Evolutionary conservation across 352 stramenopile genomes (phyloP), one percentile per base, ranked within the genome.

Genomic region (Globisporangium solare): DNA sequence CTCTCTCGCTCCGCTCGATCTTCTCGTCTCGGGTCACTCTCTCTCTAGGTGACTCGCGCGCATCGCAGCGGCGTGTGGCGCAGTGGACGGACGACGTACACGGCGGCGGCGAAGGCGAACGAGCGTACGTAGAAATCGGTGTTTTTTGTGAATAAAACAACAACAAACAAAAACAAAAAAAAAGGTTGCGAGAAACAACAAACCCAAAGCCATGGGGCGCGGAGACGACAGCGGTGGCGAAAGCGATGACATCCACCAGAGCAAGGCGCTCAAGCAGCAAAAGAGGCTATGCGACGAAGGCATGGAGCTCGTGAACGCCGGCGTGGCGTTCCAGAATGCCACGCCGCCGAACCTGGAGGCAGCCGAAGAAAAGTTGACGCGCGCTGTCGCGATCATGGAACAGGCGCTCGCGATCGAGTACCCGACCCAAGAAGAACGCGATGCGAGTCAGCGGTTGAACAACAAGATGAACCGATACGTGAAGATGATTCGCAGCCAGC

Each of bases 401-500:
- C 49, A 86, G 51, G 83, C 83, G 47, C 73, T 93, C 13, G 77
- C 71, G 40, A 91, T 91, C 53, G 72, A 91, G 61, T 93, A 89
- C 66, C 60, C 68, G 8, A 88, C 67, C 40, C 63, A 79, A 40
- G 83, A 91, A 51, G 83, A 93, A 61, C 74, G 75, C 14, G 80
- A 93, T 42, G 80, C 79, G 20, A 86, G 75, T 40, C 68, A 83
- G 51, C 74, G 79, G 2, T 65, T 90, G 21, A 86, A 85, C 64
- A 90, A 79, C 73, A 93, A 93, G 73, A 93, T 93, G 80, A 82
- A 80, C 47, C 80, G 83, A 18, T 93, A 93, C 60, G 81, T 91
- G 51, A 91, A 93, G 59, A 91, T 93, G 83, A 93, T 93, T 58
- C 75, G 79, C 37, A 89, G 77, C 40, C 83, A 93, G 57, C 76